phyloP scores from a whole-genome alignment of 805 yeast species.

The Candida gorgasii region DNA sequence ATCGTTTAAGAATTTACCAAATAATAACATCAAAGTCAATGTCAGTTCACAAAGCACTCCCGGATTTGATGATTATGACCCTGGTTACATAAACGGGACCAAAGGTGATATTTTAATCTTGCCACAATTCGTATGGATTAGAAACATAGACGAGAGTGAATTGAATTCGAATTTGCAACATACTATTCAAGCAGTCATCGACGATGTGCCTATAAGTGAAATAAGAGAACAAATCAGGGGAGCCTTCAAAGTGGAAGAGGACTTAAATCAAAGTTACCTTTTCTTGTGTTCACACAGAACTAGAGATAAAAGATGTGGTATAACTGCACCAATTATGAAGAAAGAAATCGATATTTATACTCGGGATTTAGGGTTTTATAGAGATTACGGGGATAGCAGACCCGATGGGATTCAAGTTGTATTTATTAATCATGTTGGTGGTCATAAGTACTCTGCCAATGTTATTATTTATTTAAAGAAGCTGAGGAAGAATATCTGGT shows the following conservation, averaged over 20 bases:
- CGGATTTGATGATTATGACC: conserved; percentile 18
- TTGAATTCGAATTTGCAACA: conserved; percentile 21
- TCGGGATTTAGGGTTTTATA: conserved; percentile 65
- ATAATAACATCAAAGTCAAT: conserved; percentile 44
- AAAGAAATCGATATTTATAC: conserved; percentile 73
- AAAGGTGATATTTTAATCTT: conserved; percentile 63
- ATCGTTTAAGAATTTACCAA: conserved; percentile 11
- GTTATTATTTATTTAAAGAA: conserved; percentile 67
- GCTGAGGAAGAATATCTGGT: conserved; percentile 80
- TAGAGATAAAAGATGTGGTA: conserved; percentile 90
- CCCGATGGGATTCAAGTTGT: conserved; percentile 73
- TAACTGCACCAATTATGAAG: conserved; percentile 89
- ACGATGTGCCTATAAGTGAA: background rate
- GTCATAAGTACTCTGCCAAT: conserved; percentile 93
- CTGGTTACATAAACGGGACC: conserved; percentile 13
- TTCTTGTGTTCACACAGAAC: conserved; percentile 87
- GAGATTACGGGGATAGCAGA: conserved; percentile 77
- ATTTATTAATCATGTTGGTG: conserved; percentile 88
- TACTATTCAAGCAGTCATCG: conserved; percentile 4
- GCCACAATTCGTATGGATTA: conserved; percentile 75
- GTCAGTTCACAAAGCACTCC: conserved; percentile 57
- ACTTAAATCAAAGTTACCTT: conserved; percentile 46
- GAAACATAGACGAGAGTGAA: conserved; percentile 47
- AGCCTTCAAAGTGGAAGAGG: conserved; percentile 35
- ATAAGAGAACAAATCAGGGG: background rate